Conservation (phyloP, 2,329 filamentous ascomycete genomes). For the Xylaria sp. region DNA sequence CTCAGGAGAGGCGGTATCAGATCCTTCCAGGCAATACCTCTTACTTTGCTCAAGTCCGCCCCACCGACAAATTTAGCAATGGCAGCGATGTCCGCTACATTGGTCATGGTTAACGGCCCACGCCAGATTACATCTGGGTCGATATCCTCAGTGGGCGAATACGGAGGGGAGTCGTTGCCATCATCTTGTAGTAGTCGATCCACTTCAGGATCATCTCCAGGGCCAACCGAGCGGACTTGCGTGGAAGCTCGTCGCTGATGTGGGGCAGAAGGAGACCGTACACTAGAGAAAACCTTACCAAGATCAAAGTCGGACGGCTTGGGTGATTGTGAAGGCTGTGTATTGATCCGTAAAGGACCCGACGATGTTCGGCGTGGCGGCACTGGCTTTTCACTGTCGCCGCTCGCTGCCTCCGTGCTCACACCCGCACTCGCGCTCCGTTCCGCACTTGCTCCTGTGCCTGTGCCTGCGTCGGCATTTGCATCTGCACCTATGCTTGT, state of each 20-base stretch:
- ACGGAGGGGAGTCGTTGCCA: slow-evolving; percentile 80
- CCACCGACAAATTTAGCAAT: slow-evolving; percentile 87
- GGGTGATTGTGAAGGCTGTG: slow-evolving; percentile 62
- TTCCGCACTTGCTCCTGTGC: slow-evolving; percentile 3
- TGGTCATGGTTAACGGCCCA: slow-evolving; percentile 79
- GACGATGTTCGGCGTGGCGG: slow-evolving; percentile 40
- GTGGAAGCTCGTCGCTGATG: slow-evolving; percentile 61
- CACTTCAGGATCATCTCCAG: slow-evolving; percentile 85
- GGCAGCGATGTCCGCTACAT: slow-evolving; percentile 78
- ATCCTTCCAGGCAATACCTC: slow-evolving; percentile 71
- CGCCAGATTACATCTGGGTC: slow-evolving; percentile 82
- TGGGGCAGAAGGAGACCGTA: slow-evolving; percentile 74
- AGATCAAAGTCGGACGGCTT: slow-evolving; percentile 77
- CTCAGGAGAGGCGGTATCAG: slow-evolving; percentile 76
- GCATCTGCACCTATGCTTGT: slow-evolving; percentile 10
- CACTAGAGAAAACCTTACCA: slow-evolving; percentile 84
- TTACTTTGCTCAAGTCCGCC: slow-evolving; percentile 74
- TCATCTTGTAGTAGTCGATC: slow-evolving; percentile 88
- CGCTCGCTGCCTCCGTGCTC: slow-evolving; percentile 15
- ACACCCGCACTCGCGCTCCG: slow-evolving; percentile 26
- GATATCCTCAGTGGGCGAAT: slow-evolving; percentile 80
- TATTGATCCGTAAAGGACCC: slow-evolving; percentile 57
- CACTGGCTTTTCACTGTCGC: slow-evolving; percentile 32
- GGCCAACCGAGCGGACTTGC: slow-evolving; percentile 59
- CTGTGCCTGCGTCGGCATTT: slow-evolving; percentile 18